phyloP scores from a whole-genome alignment of 73 alveolate genomes.

The Urostyla sp. region DNA sequence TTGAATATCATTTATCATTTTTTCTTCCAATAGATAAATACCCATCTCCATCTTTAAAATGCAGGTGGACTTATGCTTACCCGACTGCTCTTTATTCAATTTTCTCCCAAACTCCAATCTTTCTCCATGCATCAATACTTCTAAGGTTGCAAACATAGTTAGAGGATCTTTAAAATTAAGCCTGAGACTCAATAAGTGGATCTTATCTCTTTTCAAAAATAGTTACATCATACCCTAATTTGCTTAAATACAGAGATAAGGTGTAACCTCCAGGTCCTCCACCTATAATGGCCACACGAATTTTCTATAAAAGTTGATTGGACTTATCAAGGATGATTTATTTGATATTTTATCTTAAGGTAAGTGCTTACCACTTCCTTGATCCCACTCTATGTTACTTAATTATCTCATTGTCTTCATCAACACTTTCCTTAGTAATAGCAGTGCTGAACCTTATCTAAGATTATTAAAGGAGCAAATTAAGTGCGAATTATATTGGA shows the following conservation, averaged over 20 bases:
- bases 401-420: too few species aligned
- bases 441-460: too few species aligned
- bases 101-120: constrained; percentile 21
- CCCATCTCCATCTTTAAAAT: neutral
- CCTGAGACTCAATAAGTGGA: neutral
- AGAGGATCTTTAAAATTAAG: neutral
- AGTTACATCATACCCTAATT: constrained; percentile 2
- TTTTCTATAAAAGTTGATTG: too few species aligned
- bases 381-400: too few species aligned
- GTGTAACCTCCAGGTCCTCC: constrained; percentile 41
- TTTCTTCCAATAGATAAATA: neutral
- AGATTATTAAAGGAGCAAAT: too few species aligned
- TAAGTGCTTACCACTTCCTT: too few species aligned
- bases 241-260: neutral
- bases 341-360: too few species aligned
- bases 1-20: neutral
- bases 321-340: too few species aligned
- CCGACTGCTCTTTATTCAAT: neutral
- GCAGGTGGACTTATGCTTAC: neutral
- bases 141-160: constrained; percentile 6
- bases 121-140: neutral
- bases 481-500: too few species aligned
- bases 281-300: constrained; percentile 41
- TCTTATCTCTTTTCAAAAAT: constrained; percentile 23
- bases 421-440: too few species aligned